Conservation (phyloP, 371 early-diverging fungal genomes). For the Phascolomyces articulosus region DNA sequence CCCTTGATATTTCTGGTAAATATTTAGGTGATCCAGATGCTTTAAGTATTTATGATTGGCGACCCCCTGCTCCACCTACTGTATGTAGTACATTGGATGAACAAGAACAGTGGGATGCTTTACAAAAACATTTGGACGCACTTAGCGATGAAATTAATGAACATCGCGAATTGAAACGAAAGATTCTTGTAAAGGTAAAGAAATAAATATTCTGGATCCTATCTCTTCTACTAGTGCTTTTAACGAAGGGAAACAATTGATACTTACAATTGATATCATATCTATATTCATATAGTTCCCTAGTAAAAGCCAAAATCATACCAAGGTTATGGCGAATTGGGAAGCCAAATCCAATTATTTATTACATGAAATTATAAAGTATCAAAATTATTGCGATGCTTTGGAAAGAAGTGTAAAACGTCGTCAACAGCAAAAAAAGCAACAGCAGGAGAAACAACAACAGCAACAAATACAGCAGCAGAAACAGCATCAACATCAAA, state of each 20-base stretch:
- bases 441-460: slow-evolving; percentile 10
- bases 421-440: slow-evolving; percentile 15
- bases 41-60: slow-evolving; percentile 42
- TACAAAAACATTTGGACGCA: slow-evolving; percentile 35
- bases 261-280: too few species aligned
- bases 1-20: slow-evolving; percentile 14
- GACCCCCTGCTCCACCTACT: slow-evolving; percentile 42
- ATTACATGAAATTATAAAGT: slow-evolving; percentile 87
- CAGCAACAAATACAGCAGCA: not conserved
- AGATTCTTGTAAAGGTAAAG: slow-evolving; percentile 42
- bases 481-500: slow-evolving; percentile 7
- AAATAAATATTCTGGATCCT: too few species aligned
- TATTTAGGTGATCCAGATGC: slow-evolving; percentile 30
- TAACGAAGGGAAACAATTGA: not conserved
- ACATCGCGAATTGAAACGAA: slow-evolving; percentile 45
- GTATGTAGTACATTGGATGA: slow-evolving; percentile 41
- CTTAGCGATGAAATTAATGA: slow-evolving; percentile 44
- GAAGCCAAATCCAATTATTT: slow-evolving; percentile 83
- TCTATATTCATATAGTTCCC: slow-evolving; percentile 51
- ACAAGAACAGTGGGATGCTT: slow-evolving; percentile 29
- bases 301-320: slow-evolving; percentile 56
- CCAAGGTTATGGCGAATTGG: slow-evolving; percentile 86
- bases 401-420: slow-evolving; percentile 61
- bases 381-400: slow-evolving; percentile 81
- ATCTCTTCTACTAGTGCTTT: too few species aligned